phyloP scores from a whole-genome alignment of 352 stramenopile species.

The Phytophthora podocarpi region DNA sequence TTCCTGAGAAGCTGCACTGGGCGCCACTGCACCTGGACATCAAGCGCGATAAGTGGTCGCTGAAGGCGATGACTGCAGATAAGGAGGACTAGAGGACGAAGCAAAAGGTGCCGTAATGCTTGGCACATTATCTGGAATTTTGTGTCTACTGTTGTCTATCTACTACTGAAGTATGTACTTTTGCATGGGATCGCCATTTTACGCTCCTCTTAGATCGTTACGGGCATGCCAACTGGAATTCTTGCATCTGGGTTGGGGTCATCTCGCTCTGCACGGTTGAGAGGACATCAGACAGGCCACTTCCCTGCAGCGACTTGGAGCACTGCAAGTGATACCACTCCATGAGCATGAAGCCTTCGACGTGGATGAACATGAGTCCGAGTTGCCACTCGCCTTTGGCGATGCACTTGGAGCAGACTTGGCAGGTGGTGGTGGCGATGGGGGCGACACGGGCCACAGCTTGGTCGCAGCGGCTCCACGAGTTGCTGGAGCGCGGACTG shows the following conservation, averaged over 20 bases:
- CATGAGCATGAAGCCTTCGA: constrained; percentile 89
- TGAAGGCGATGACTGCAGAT: constrained; percentile 74
- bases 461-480: constrained; percentile 83
- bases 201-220: too few relatives aligned
- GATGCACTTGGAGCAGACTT: constrained; percentile 71
- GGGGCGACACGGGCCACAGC: constrained; percentile 75
- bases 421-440: constrained; percentile 79
- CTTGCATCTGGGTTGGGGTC: constrained; percentile 52
- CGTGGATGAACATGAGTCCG: constrained; percentile 86
- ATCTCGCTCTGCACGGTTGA: constrained; percentile 72
- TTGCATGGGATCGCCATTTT: too few relatives aligned
- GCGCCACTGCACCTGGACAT: constrained; percentile 83
- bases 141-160: too few relatives aligned
- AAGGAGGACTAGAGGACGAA: constrained; percentile 61
- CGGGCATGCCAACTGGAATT: constrained; percentile 57
- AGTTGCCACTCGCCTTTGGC: constrained; percentile 70
- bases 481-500: constrained; percentile 52
- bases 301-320: constrained; percentile 54
- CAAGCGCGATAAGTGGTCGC: constrained; percentile 88
- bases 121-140: too few relatives aligned
- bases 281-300: constrained; percentile 55
- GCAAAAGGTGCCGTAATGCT: constrained; percentile 18
- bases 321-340: constrained; percentile 84
- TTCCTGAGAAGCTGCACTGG: constrained; percentile 84
- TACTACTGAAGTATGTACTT: too few relatives aligned